Conservation (phyloP, 2,329 filamentous ascomycete genomes). For the Hirsutella rhossiliensis region DNA sequence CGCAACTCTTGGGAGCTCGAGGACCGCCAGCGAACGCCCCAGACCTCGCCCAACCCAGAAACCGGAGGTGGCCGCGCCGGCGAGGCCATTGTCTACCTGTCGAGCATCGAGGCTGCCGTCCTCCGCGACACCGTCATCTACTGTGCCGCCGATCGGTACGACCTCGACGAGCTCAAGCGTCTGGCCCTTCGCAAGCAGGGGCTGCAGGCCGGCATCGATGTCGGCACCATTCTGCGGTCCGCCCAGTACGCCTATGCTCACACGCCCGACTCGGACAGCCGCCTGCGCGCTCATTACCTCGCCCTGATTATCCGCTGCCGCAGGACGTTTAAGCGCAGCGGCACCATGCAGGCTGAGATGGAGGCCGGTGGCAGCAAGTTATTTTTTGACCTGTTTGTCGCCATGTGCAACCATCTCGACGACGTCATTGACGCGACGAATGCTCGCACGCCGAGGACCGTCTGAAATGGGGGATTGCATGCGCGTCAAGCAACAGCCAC, state of each 20-base stretch:
- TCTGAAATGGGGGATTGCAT: constrained; percentile 26
- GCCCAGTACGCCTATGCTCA: constrained; percentile 93
- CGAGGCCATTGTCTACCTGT: constrained; percentile 48
- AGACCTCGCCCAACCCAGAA: constrained; percentile 43
- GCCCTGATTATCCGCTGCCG: constrained; percentile 94
- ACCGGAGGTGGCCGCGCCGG: constrained; percentile 31
- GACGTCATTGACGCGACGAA: constrained; percentile 82
- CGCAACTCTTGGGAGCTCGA: constrained; percentile 85
- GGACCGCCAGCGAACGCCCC: constrained; percentile 37
- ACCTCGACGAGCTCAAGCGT: constrained; percentile 82
- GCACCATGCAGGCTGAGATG: constrained; percentile 99
- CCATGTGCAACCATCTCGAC: constrained; percentile 96
- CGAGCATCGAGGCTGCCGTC: constrained; percentile 61
- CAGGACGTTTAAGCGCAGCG: constrained; percentile 95
- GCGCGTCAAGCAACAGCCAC: background rate
- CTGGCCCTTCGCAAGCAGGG: constrained; percentile 91
- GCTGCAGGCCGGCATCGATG: constrained; percentile 82
- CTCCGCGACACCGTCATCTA: constrained; percentile 91
- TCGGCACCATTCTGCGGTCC: constrained; percentile 80
- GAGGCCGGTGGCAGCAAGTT: constrained; percentile 79
- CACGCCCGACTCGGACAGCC: constrained; percentile 85
- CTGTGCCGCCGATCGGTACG: constrained; percentile 83
- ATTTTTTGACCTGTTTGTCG: constrained; percentile 97
- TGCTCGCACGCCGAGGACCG: constrained; percentile 44
- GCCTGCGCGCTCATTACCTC: constrained; percentile 91